Percentiles rank a stretch among this genome's conserved stretches.
These are phyloP conservation scores for Diaporthe humulicola DNA, from an alignment of 2,329 filamentous ascomycete species.

Conservation along the genomic window DNA sequence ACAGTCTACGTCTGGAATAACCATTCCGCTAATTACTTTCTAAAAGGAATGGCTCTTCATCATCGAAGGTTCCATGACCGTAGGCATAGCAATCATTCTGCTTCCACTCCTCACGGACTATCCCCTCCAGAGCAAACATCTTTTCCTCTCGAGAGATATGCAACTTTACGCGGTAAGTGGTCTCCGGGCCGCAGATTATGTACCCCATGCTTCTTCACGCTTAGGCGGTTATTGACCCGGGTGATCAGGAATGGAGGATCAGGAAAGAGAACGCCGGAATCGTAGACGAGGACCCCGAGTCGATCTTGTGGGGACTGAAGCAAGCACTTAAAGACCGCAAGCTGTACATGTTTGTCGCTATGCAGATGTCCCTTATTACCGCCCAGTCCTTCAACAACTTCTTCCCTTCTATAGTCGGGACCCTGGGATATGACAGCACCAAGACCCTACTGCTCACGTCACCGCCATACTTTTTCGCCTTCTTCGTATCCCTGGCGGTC, in stretches of 20 bases:
- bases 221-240: background rate
- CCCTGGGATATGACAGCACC: constrained; percentile 42
- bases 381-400: constrained; percentile 43
- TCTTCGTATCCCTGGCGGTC: constrained; percentile 40
- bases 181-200: background rate
- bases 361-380: constrained; percentile 45
- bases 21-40: background rate
- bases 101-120: constrained; percentile 41
- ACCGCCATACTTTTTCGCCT: constrained; percentile 43
- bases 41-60: constrained; percentile 52
- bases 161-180: constrained; percentile 25
- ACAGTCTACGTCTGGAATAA: background rate
- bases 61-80: constrained; percentile 53
- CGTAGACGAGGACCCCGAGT: constrained; percentile 44
- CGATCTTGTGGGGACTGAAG: constrained; percentile 40
- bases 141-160: constrained; percentile 39
- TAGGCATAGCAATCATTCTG: constrained; percentile 48
- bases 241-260: constrained; percentile 45
- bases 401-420: constrained; percentile 42
- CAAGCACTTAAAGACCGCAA: constrained; percentile 41
- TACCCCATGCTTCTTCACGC: background rate
- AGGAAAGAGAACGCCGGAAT: constrained; percentile 46
- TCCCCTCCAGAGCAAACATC: constrained; percentile 41
- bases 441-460: constrained; percentile 36
- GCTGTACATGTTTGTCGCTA: constrained; percentile 45